A percentile compares a stretch with the other conserved stretches of the same genome.
phyloP scores from a whole-genome alignment of 768 basidiomycete species.

The Lepiota subincarnata region DNA sequence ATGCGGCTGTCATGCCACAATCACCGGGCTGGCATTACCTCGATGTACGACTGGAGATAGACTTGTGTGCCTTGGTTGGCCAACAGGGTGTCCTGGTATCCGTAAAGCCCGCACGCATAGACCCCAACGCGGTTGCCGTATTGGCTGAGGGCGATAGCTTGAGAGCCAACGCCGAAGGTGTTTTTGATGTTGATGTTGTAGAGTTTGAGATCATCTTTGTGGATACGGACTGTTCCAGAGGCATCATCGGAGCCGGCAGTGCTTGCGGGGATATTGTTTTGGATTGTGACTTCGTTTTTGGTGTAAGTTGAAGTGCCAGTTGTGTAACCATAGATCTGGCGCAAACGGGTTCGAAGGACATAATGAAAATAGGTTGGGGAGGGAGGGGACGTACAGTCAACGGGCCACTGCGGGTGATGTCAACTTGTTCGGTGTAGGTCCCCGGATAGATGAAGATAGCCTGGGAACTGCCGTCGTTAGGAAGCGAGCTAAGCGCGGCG shows the following conservation, averaged over 20 bases:
- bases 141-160: constrained; percentile 45
- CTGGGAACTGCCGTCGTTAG: constrained; percentile 31
- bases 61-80: constrained; percentile 45
- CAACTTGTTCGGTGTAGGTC: constrained; percentile 38
- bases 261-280: constrained; percentile 21
- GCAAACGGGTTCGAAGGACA: not conserved
- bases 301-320: constrained; percentile 24
- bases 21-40: constrained; percentile 22
- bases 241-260: constrained; percentile 26
- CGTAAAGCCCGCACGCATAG: constrained; percentile 40
- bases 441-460: constrained; percentile 47
- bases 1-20: too few species aligned
- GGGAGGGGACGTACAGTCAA: constrained; percentile 25
- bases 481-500: constrained; percentile 34
- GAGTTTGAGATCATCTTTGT: constrained; percentile 40
- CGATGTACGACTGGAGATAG: constrained; percentile 40
- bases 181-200: constrained; percentile 48
- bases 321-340: constrained; percentile 36
- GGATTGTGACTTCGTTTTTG: constrained; percentile 27
- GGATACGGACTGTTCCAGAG: constrained; percentile 42
- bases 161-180: constrained; percentile 36
- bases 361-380: not conserved
- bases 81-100: constrained; percentile 43
- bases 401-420: constrained; percentile 37
- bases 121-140: constrained; percentile 40